Evolutionary conservation across 1,284 basidiomycete species (phyloP), one percentile per base, ranked within the genome.

Genomic region (Tylopilus sp.): DNA sequence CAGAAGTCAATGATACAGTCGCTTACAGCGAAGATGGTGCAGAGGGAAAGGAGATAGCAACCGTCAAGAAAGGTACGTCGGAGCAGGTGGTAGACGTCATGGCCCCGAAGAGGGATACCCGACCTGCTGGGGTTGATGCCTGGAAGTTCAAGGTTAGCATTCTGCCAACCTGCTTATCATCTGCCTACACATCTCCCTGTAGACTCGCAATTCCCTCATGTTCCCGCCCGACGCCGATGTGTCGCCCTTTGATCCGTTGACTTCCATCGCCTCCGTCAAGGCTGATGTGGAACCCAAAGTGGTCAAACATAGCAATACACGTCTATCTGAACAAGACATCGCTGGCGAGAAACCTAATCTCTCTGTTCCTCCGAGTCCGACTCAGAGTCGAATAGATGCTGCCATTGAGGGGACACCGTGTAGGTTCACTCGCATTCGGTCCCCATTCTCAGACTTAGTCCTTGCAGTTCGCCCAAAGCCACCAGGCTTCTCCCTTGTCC

Each of bases 181-280:
- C 36, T 42, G 48, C 38, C 31, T 35, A 35, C 41, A 31, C 48
- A 42, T 46, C 44, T 16, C 41, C 34, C 49, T n/a, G 8, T 57
- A 93, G 91, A 78, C 89, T 26, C 82, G 93, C 49, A 97, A 97
- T 71, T 83, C 87, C 8, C 76, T 97, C 46, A 95, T 96, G 91
- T 97, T 95, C 61, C 66, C 86, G 1, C 93, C 94, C 2, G 94
- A 96, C 62, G 90, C 90, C 25, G 86, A 97, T 63, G 73, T 79
- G 26, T 81, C 86, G n/a, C 90, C 92, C 0, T 90, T 92, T 59
- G 78, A 82, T 54, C 69, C 71, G 9, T 63, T 69, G n/a, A 57
- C 63, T 3, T 63, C 65, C 34, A 55, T 63, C 16, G 44, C 68
- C 36, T 54, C 58, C 13, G 53, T 64, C 18, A 73, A 73, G 37